Percentiles rank a stretch among this genome's conserved stretches.
Evolutionary conservation across 2,329 filamentous ascomycete genomes (phyloP).

Genomic region (Colletotrichum sp.): DNA sequence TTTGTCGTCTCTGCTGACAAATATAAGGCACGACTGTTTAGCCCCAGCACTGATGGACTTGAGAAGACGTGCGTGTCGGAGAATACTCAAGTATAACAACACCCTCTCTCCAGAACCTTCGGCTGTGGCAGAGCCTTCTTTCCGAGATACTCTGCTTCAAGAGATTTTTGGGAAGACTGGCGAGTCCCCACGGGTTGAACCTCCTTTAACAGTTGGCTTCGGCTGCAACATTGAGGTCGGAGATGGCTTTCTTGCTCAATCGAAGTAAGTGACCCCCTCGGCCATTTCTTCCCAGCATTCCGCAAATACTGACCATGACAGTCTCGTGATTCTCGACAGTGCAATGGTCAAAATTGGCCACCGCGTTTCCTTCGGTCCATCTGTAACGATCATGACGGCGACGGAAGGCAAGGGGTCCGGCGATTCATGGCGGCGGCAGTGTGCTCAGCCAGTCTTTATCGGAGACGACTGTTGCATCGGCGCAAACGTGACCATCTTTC

Average conservation of each 20-base stretch:
- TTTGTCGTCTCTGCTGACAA: not conserved
- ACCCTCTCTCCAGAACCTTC: not conserved
- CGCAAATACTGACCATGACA: accelerated
- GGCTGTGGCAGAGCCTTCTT: not conserved
- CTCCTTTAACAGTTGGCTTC: not conserved
- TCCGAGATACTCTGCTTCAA: not conserved
- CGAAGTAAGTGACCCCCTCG: not conserved
- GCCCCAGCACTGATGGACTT: not conserved
- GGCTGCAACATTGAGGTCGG: not conserved
- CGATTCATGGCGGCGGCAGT: not conserved
- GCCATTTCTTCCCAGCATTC: not conserved
- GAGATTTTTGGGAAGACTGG: not conserved
- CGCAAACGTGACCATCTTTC: not conserved
- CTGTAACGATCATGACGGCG: not conserved
- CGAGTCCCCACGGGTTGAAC: not conserved
- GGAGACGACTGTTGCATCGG: not conserved
- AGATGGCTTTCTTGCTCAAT: not conserved
- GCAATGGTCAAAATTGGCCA: not conserved
- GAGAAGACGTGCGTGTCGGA: not conserved
- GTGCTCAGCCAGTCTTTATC: not conserved
- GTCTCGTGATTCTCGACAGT: not conserved
- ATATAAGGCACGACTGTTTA: not conserved
- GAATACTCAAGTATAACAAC: not conserved
- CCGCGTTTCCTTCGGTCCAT: not conserved
- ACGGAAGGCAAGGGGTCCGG: accelerated